Evolutionary conservation across 2,329 filamentous ascomycete genomes (phyloP).

Genomic region (Aspergillus brunneoviolaceus): DNA sequence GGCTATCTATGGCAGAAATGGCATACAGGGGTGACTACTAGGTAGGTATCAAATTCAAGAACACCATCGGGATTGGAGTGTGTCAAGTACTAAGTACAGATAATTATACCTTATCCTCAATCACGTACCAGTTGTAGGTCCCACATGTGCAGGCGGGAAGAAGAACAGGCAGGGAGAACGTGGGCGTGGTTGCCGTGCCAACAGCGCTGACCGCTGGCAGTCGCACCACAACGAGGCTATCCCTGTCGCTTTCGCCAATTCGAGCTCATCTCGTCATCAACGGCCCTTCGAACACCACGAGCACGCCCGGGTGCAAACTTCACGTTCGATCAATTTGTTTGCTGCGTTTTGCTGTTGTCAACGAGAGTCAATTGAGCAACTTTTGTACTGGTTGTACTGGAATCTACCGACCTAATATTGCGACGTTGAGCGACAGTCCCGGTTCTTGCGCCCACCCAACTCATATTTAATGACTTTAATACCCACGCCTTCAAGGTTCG

Average conservation of each 20-base stretch:
- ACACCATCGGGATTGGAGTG: too few relatives aligned
- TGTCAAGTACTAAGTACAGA: too few relatives aligned
- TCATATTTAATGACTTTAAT: background rate
- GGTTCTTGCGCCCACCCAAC: background rate
- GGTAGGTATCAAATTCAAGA: too few relatives aligned
- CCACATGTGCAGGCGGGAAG: background rate
- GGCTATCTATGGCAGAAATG: background rate
- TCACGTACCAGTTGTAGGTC: background rate
- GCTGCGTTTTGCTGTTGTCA: background rate
- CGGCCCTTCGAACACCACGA: background rate
- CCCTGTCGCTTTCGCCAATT: constrained; percentile 8
- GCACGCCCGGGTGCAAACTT: background rate
- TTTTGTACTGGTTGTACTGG: background rate
- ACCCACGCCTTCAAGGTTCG: background rate
- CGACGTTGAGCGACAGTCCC: background rate
- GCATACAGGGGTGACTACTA: background rate
- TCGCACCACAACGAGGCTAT: constrained; percentile 20
- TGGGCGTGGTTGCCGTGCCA: constrained; percentile 26
- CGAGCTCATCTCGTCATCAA: background rate
- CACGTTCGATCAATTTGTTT: too few relatives aligned
- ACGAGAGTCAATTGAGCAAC: background rate
- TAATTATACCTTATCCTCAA: too few relatives aligned
- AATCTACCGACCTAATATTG: background rate
- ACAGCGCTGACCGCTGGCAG: constrained; percentile 17
- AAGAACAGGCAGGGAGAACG: background rate